phyloP scores from a whole-genome alignment of 495 filamentous ascomycete genomes.

The Baudoinia panamericana region DNA sequence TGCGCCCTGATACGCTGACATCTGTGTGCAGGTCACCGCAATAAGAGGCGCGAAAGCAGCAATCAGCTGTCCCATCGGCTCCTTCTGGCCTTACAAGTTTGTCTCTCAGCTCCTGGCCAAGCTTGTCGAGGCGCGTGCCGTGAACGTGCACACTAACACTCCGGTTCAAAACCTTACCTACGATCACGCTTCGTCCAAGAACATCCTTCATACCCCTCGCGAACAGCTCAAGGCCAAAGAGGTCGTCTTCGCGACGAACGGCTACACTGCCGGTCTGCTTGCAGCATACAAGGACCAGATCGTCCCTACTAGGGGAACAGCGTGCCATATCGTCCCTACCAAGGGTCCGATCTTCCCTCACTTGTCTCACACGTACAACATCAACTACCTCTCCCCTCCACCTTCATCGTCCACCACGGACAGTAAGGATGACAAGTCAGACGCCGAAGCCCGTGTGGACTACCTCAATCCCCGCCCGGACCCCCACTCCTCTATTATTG shows the following conservation, averaged over 20 bases:
- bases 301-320: background rate
- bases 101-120: slow-evolving; percentile 4
- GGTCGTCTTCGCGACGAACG: slow-evolving; percentile 9
- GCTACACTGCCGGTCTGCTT: background rate
- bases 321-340: slow-evolving; percentile 1
- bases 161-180: background rate
- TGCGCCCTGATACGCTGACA: background rate
- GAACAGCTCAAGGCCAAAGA: background rate
- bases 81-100: slow-evolving; percentile 17
- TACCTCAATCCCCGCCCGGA: slow-evolving; percentile 41
- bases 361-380: slow-evolving; percentile 18
- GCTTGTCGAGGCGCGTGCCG: background rate
- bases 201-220: background rate
- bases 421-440: no score
- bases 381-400: slow-evolving; percentile 12
- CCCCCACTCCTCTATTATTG: slow-evolving; percentile 40
- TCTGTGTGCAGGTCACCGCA: slow-evolving; percentile 2
- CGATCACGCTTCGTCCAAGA: background rate
- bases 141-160: slow-evolving; percentile 9
- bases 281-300: background rate
- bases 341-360: slow-evolving; percentile 1
- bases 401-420: no score
- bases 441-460: slow-evolving; percentile 19
- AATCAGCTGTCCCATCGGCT: background rate
- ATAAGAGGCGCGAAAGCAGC: slow-evolving; percentile 3